phyloP scores from a whole-genome alignment of 352 stramenopile species.

The Phytophthora ohioensis region DNA sequence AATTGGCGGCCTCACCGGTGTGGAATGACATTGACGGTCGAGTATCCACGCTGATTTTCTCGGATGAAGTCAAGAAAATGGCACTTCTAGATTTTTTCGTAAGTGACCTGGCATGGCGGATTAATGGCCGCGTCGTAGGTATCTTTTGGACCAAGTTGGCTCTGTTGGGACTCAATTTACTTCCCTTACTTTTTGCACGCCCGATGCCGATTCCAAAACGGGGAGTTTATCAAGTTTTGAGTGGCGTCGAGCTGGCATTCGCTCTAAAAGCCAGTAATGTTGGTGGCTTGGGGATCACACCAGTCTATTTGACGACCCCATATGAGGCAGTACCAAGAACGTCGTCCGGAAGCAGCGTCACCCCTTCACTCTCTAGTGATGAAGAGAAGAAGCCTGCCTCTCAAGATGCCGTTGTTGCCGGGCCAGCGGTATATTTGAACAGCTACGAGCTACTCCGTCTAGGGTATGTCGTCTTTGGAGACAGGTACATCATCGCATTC shows the following conservation, averaged over 20 bases:
- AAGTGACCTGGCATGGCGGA: constrained; percentile 29
- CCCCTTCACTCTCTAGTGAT: not conserved
- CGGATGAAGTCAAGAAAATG: constrained; percentile 38
- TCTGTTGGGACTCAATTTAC: constrained; percentile 37
- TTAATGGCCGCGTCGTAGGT: constrained; percentile 41
- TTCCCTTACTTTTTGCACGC: constrained; percentile 31
- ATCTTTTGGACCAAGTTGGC: constrained; percentile 42
- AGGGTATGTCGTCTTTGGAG: constrained; percentile 34
- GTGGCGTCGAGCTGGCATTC: constrained; percentile 37
- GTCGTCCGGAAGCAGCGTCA: not conserved
- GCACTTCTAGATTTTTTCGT: constrained; percentile 36
- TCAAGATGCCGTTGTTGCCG: not conserved
- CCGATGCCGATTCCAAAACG: constrained; percentile 11
- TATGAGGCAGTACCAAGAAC: not conserved
- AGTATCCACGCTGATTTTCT: constrained; percentile 30
- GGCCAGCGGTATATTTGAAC: constrained; percentile 2
- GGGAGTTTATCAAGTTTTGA: constrained; percentile 12
- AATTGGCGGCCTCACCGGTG: constrained; percentile 18
- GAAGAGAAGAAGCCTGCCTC: not conserved
- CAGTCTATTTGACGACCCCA: not conserved
- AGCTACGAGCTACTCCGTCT: constrained; percentile 42
- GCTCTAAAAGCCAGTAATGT: constrained; percentile 34
- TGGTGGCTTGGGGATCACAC: constrained; percentile 34
- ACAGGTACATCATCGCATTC: constrained; percentile 29
- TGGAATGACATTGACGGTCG: constrained; percentile 34